These are phyloP conservation scores for Colletotrichum sp. DNA, from an alignment of 2,329 filamentous ascomycete species.

Conservation along the genomic window DNA sequence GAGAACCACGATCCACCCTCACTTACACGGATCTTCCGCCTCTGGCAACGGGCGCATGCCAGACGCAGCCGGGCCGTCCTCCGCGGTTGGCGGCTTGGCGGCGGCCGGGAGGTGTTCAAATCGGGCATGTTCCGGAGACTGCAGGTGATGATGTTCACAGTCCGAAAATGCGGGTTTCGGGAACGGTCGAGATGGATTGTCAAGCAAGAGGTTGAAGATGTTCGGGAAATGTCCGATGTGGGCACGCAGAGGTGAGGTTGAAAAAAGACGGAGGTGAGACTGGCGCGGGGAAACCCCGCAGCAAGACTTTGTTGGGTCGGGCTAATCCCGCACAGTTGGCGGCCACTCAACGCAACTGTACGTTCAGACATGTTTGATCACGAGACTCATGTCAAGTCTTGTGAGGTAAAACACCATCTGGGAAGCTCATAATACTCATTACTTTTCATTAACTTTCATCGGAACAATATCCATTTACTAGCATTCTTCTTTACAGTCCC, in stretches of 20 bases:
- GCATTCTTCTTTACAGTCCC: neutral
- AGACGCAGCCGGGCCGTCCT: conserved; percentile 30
- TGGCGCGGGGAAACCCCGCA: conserved; percentile 1
- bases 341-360: neutral
- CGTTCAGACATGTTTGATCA: neutral
- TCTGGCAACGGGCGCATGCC: conserved; percentile 41
- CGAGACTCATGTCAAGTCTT: neutral
- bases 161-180: neutral
- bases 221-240: conserved; percentile 11
- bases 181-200: neutral
- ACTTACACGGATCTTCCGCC: conserved; percentile 53
- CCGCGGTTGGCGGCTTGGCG: conserved; percentile 23
- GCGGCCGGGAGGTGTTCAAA: neutral
- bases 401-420: neutral
- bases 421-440: neutral
- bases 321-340: neutral
- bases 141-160: neutral
- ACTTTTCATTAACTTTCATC: neutral
- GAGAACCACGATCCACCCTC: neutral
- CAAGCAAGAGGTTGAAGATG: neutral
- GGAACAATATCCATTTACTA: neutral
- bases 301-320: conserved; percentile 3
- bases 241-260: conserved; percentile 13
- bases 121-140: conserved; percentile 1
- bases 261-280: neutral